Evolutionary conservation across 768 basidiomycete genomes (phyloP), one percentile per base, ranked within the genome.

Genomic region (Amanita fuliginea): DNA sequence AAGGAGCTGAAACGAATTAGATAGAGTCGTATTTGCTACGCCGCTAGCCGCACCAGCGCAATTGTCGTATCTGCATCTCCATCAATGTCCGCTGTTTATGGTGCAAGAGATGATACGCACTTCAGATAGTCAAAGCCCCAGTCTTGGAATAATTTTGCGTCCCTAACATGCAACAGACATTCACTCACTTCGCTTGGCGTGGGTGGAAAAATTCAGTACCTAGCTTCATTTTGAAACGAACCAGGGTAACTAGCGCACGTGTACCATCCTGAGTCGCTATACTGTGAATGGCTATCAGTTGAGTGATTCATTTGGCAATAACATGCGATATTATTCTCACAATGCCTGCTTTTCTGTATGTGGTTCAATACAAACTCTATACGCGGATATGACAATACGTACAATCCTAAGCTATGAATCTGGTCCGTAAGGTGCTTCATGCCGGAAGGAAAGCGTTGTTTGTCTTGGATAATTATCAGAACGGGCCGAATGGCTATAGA

Each of bases 111-210:
- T 42, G 43, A 40, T 2, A 54, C 74, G 21, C 49, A 81, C 81
- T 82, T 83, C 16, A 82, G 64, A 51, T 77, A 69, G 57, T 83
- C 77, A 46, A 83, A 81, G 5, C 78, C 79, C 81, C 81, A 83
- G 42, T 76, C 71, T 53, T 71, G 73, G 64, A 83, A 83, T 7
- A 72, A 57, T 57, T 75, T 73, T 26, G 67, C 68, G 59, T 83
- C 81, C 52, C 78, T 79, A 28, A 26, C 35, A 37, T 14, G 35
- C 8, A 37, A 34, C 34, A 24, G 3, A 28, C 26, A 8, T 43
- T 28, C 14, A 14, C 16, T 28, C 7, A 28, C 3, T 30, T 26
- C 42, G 26, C 44, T 22, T 46, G 11, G 32, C 32, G 32, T 13
- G 14, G 22, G 18, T 13, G 24, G 26, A 8, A 33, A 30, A 9